phyloP scores from a whole-genome alignment of 1,284 basidiomycete genomes.

The Athelia psychrophila region DNA sequence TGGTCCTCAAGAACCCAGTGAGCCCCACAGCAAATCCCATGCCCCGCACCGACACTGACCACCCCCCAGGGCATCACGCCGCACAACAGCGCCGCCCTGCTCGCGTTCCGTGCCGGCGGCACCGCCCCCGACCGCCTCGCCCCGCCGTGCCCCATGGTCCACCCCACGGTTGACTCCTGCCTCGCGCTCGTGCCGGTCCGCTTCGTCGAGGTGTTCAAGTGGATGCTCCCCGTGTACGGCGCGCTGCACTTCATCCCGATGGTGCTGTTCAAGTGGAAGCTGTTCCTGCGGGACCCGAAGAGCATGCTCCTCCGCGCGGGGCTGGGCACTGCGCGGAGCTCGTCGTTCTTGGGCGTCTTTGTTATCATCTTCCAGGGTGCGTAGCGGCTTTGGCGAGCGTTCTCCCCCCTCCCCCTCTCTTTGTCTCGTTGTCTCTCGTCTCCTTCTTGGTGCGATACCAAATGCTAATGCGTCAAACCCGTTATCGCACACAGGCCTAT shows the following conservation, averaged over 20 bases:
- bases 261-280: slow-evolving; percentile 69
- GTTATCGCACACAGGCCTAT: slow-evolving; percentile 46
- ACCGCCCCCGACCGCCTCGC: slow-evolving; percentile 41
- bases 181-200: slow-evolving; percentile 64
- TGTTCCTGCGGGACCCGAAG: slow-evolving; percentile 60
- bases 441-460: neutral
- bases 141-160: slow-evolving; percentile 65
- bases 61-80: slow-evolving; percentile 35
- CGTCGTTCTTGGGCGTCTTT: slow-evolving; percentile 86
- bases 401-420: neutral
- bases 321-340: slow-evolving; percentile 80
- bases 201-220: slow-evolving; percentile 80
- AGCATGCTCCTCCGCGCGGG: slow-evolving; percentile 64
- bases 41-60: slow-evolving; percentile 15
- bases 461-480: slow-evolving; percentile 4
- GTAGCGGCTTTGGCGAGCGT: too few species aligned
- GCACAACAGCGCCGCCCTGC: slow-evolving; percentile 27
- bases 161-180: slow-evolving; percentile 81
- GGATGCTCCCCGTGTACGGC: slow-evolving; percentile 86
- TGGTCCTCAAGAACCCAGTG: slow-evolving; percentile 48
- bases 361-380: slow-evolving; percentile 84
- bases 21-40: slow-evolving; percentile 12
- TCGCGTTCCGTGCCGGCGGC: slow-evolving; percentile 20
- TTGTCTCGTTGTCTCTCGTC: slow-evolving; percentile 1
- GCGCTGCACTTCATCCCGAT: slow-evolving; percentile 90